phyloP scores from a whole-genome alignment of 2,329 filamentous ascomycete genomes.

The Ophiostoma montium region DNA sequence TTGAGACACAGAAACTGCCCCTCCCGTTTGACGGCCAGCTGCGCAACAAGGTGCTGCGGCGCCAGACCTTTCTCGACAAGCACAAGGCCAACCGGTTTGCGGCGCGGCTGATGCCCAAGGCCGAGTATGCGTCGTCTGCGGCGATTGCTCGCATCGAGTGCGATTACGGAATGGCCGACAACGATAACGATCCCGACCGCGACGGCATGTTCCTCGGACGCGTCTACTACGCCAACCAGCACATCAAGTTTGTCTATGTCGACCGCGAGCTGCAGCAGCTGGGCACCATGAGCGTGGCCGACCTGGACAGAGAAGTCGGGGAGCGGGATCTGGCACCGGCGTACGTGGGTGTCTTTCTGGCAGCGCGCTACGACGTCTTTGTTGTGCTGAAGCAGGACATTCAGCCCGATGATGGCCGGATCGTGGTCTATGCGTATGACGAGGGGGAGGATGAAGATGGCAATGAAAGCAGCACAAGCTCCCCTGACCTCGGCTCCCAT shows the following conservation, averaged over 20 bases:
- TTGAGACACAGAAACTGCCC: not conserved
- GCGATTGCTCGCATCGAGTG: not conserved
- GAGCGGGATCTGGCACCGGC: not conserved
- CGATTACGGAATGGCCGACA: not conserved
- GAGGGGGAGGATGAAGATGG: not conserved
- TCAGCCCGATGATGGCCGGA: not conserved
- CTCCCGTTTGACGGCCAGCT: not conserved
- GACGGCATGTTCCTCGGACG: not conserved
- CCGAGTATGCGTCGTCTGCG: not conserved
- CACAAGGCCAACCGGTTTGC: not conserved
- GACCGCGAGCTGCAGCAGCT: not conserved
- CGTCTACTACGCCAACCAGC: not conserved
- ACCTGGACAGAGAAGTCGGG: not conserved
- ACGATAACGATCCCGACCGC: not conserved
- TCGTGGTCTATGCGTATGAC: not conserved
- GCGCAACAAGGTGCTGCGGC: not conserved
- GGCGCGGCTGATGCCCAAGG: not conserved
- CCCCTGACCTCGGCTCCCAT: not conserved
- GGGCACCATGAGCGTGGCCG: not conserved
- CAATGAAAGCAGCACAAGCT: not conserved
- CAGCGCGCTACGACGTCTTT: not conserved
- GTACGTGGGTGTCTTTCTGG: not conserved
- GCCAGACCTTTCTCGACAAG: not conserved
- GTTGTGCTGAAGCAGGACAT: not conserved
- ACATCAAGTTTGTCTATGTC: not conserved